Percentiles rank a stretch among this genome's conserved stretches.
phyloP scores from a whole-genome alignment of 1,139 yeast species.

The Pichiaceae sp. region DNA sequence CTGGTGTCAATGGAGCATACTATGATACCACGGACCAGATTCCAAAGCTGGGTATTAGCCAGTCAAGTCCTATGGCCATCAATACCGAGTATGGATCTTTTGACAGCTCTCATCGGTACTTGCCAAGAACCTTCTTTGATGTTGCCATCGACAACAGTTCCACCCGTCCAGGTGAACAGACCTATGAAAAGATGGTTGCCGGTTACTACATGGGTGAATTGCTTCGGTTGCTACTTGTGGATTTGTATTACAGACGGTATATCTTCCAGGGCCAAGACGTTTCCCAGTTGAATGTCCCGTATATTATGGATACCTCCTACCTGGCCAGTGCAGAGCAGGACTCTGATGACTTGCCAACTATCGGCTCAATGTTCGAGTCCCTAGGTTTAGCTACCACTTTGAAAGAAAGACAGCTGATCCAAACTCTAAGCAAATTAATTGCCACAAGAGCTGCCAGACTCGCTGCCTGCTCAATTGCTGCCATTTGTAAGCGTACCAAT shows the following conservation, averaged over 20 bases:
- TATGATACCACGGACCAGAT: slow-evolving; percentile 68
- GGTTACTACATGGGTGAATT: slow-evolving; percentile 96
- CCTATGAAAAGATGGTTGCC: slow-evolving; percentile 95
- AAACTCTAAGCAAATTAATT: slow-evolving; percentile 76
- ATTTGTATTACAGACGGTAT: slow-evolving; percentile 54
- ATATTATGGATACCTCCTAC: slow-evolving; percentile 81
- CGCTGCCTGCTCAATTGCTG: slow-evolving; percentile 93
- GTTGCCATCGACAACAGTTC: slow-evolving; percentile 70
- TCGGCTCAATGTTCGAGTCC: slow-evolving; percentile 52
- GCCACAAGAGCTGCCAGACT: slow-evolving; percentile 92
- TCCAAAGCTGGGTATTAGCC: slow-evolving; percentile 76
- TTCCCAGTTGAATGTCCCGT: slow-evolving; percentile 45
- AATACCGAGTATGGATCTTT: slow-evolving; percentile 98
- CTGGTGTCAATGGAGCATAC: slow-evolving; percentile 98
- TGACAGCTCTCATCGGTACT: slow-evolving; percentile 75
- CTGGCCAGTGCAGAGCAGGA: slow-evolving; percentile 85
- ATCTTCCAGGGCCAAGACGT: slow-evolving; percentile 60
- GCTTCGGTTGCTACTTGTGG: slow-evolving; percentile 71
- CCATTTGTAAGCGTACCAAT: slow-evolving; percentile 82
- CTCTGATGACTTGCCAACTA: slow-evolving; percentile 69
- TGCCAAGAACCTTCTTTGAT: slow-evolving; percentile 91
- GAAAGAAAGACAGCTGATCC: slow-evolving; percentile 75
- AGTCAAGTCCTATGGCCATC: slow-evolving; percentile 69
- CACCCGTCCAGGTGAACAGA: slow-evolving; percentile 95
- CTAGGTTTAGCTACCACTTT: slow-evolving; percentile 60